Evolutionary conservation across 345 rosid species (phyloP).

Genomic region (Clarkia xantiana): DNA sequence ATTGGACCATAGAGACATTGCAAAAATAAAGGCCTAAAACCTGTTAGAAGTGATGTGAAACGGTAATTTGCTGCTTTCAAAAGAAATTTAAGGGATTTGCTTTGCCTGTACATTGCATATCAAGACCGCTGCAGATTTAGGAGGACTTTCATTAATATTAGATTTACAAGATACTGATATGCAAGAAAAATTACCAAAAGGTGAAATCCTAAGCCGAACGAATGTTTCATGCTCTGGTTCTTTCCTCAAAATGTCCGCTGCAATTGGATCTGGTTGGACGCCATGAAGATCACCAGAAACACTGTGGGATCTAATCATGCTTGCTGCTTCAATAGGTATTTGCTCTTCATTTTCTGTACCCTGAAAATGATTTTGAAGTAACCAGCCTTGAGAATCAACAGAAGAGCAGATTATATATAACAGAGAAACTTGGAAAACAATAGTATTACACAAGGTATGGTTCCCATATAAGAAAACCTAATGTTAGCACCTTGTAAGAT

Average conservation of each 20-base stretch:
- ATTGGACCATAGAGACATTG: no score
- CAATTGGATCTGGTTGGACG: conserved; percentile 96
- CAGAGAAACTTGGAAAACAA: no score
- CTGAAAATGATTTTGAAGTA: conserved; percentile 14
- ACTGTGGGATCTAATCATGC: conserved; percentile 90
- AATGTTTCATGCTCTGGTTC: conserved; percentile 97
- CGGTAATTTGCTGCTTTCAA: no score
- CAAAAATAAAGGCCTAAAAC: no score
- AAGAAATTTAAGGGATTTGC: no score
- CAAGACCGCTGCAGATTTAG: no score
- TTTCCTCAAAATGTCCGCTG: conserved; percentile 94
- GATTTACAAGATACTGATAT: not conserved
- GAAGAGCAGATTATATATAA: not conserved
- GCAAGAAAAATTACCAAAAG: conserved; percentile 34
- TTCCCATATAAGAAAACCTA: no score
- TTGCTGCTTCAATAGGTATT: conserved; percentile 43
- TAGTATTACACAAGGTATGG: no score
- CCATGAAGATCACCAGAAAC: conserved; percentile 93
- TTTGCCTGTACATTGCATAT: no score
- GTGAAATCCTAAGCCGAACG: conserved; percentile 64
- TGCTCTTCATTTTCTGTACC: conserved; percentile 42
- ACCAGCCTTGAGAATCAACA: conserved; percentile 7
- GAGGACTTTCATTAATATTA: not conserved
- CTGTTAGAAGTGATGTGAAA: no score
- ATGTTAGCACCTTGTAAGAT: no score